A percentile compares a stretch with the other conserved stretches of the same genome.
phyloP scores from a whole-genome alignment of 2,329 filamentous ascomycete genomes.

The Fusarium nodosum region DNA sequence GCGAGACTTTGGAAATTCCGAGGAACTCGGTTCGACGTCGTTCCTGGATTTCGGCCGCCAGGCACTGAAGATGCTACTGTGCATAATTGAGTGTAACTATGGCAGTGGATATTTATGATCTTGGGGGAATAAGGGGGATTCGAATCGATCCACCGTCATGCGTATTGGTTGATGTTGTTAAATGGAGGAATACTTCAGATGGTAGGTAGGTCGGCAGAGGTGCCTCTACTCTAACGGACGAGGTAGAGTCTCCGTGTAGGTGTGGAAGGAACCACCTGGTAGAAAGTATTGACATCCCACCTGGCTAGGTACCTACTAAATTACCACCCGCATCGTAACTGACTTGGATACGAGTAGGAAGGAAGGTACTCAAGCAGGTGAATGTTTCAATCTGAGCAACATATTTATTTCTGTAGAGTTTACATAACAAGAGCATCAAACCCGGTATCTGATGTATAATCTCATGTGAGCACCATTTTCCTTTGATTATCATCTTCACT shows the following conservation, averaged over 20 bases:
- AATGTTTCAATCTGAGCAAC: neutral
- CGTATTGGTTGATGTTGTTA: conserved; percentile 2
- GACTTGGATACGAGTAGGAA: neutral
- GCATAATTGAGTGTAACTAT: conserved; percentile 30
- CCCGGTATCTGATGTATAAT: neutral
- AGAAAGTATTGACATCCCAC: neutral
- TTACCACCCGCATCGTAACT: no score
- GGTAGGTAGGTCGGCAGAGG: neutral
- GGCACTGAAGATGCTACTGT: conserved; percentile 26
- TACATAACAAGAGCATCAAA: neutral
- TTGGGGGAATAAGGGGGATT: neutral
- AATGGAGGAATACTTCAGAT: neutral
- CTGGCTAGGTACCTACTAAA: no score
- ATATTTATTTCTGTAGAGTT: neutral
- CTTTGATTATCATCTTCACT: neutral
- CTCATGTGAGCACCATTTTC: neutral
- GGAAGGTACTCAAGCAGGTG: neutral
- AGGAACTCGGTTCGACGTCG: neutral
- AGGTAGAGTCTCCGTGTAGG: neutral
- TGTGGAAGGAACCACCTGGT: conserved; percentile 2
- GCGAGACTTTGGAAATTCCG: neutral
- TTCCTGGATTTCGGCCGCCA: conserved; percentile 14
- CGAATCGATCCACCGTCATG: neutral
- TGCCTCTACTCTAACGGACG: neutral
- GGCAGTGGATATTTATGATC: conserved; percentile 22